Conservation (phyloP, 768 basidiomycete species). For the Nevesoporus exiguus region DNA sequence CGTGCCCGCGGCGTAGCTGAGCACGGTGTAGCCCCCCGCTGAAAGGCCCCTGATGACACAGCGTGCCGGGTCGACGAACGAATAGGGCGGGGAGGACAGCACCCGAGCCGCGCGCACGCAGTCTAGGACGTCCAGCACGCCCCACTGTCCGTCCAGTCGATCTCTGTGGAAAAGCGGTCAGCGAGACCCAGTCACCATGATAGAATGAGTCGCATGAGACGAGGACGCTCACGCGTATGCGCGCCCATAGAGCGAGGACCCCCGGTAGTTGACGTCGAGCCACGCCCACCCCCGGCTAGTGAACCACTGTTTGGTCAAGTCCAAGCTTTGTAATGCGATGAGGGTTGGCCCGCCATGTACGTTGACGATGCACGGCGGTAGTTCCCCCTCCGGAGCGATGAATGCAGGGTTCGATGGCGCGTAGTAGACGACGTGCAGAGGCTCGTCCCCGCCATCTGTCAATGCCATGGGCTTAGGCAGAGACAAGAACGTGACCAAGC, state of each 20-base stretch:
- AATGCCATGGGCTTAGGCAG: background rate
- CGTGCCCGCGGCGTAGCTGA: background rate
- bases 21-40: slow-evolving; percentile 1
- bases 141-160: background rate
- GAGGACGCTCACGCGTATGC: slow-evolving; percentile 1
- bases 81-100: background rate
- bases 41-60: slow-evolving; percentile 2
- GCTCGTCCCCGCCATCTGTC: background rate
- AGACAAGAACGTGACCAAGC: background rate
- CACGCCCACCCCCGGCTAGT: slow-evolving; percentile 6
- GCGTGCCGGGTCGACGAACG: background rate
- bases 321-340: background rate
- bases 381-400: background rate
- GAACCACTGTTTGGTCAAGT: slow-evolving; percentile 3
- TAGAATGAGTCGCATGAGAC: background rate
- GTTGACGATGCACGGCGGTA: slow-evolving; percentile 1
- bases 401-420: background rate
- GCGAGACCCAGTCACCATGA: background rate
- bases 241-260: slow-evolving; percentile 3
- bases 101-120: background rate
- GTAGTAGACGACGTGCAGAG: background rate
- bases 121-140: slow-evolving; percentile 2
- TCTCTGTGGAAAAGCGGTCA: background rate
- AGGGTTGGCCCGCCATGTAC: slow-evolving; percentile 1
- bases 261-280: slow-evolving; percentile 6